A percentile compares a stretch with the other conserved stretches of the same genome.
Evolutionary conservation across 352 stramenopile species (phyloP).

Genomic region (Phytophthora niederhauseri): DNA sequence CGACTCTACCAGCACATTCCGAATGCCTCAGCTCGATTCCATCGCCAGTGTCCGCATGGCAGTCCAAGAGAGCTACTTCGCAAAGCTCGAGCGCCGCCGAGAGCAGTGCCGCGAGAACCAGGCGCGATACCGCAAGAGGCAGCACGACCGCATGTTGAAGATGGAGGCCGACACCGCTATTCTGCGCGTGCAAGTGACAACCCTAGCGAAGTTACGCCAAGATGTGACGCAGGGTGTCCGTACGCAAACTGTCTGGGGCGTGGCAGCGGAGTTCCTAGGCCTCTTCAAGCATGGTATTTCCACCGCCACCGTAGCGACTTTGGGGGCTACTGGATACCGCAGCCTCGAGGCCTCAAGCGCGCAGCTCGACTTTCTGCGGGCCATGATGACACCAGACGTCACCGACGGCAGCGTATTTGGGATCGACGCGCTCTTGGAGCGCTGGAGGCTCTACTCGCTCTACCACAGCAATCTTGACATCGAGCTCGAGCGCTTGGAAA

Average conservation of each 20-base stretch:
- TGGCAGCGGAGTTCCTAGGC: slow-evolving; percentile 12
- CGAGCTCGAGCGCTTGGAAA: neutral
- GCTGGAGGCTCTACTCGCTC: neutral
- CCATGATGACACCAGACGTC: neutral
- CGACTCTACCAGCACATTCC: too few species aligned
- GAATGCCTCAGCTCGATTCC: too few species aligned
- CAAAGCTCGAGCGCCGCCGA: neutral
- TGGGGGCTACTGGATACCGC: neutral
- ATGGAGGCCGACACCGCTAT: neutral
- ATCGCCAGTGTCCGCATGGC: too few species aligned
- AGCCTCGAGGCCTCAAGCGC: neutral
- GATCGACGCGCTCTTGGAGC: neutral
- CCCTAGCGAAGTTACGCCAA: neutral
- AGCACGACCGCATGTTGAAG: neutral
- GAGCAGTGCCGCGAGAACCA: slow-evolving; percentile 14
- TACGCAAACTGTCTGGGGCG: neutral
- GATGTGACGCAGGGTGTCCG: neutral
- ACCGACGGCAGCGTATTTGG: neutral
- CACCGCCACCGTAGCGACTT: neutral
- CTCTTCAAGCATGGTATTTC: neutral
- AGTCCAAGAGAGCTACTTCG: too few species aligned
- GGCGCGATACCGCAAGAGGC: slow-evolving; percentile 7
- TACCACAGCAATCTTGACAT: neutral
- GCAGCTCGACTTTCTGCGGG: neutral
- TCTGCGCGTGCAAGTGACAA: neutral